Evolutionary conservation across 257 asterid species (phyloP), one percentile per base, ranked within the genome.

Genomic region (Primulina eburnea): DNA sequence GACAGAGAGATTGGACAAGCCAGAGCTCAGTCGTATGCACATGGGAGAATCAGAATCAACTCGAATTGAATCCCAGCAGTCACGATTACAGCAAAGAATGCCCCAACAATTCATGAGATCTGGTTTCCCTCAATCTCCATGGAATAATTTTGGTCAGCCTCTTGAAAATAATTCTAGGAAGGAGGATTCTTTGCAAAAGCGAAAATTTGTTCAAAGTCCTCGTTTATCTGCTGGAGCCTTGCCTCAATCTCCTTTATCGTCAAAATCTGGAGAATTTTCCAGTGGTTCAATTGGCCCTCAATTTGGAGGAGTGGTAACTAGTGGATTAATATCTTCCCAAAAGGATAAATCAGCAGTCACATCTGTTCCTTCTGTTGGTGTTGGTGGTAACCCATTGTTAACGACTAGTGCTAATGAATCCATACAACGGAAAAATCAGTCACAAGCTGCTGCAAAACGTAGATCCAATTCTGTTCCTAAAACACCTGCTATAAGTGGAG

Each of bases 201-300:
- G 96, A 81, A 94, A 89, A 81, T 35, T 82, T 40, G 97, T 76
- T 70, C 97, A 88, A 71, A 91, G 97, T 81, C 97, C 99, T 75
- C 96, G 84, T 75, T 86, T 86, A 62, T 94, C 99, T 75, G 83
- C 89, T 69, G 95, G 95, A 67, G 98, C 94, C 33, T 84, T 94
- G 57, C 97, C 99, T 69, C 97, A 89, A 73, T 91, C 98, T 82
- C 98, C 98, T n/a, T 77, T 92, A 80, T 90, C 97, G 2, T 92
- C 98, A 35, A 92, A 85, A 77, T 90, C 98, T 37, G 97, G 96
- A 61, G 98, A 92, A 82, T 84, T 92, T 79, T 92, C 97, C 21
- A 88, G 94, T 73, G 97, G 97, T 74, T 92, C 98, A 24, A 79
- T 89, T 37, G 98, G 98, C 58, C 93, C 80, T 65, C 98, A 90